phyloP scores from a whole-genome alignment of 441 rosid genomes.

The Corymbia citriodora region DNA sequence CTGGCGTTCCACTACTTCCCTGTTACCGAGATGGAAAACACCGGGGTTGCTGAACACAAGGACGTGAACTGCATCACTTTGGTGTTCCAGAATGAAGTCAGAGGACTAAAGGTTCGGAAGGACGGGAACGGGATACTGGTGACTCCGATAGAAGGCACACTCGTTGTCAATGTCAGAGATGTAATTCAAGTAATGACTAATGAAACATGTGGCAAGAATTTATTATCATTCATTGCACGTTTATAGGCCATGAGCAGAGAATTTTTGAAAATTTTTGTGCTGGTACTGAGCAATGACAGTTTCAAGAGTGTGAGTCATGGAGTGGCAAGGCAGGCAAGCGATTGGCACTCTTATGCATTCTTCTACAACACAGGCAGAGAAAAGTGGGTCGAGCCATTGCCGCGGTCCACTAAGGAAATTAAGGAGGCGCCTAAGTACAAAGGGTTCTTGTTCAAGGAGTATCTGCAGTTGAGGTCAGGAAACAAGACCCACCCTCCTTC shows the following conservation, averaged over 20 bases:
- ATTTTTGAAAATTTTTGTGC: neutral
- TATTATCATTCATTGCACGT: neutral
- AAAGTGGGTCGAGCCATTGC: slow-evolving; percentile 45
- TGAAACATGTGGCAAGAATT: neutral
- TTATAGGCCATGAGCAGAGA: neutral
- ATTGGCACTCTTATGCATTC: slow-evolving; percentile 37
- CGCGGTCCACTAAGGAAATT: slow-evolving; percentile 25
- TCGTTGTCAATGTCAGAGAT: slow-evolving; percentile 38
- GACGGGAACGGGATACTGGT: slow-evolving; percentile 39
- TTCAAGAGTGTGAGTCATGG: slow-evolving; percentile 45
- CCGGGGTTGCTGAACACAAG: slow-evolving; percentile 33
- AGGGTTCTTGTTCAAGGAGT: slow-evolving; percentile 31
- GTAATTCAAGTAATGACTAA: slow-evolving; percentile 32
- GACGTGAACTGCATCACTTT: slow-evolving; percentile 38
- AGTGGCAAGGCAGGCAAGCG: slow-evolving; percentile 32
- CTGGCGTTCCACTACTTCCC: slow-evolving; percentile 30
- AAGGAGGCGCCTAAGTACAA: slow-evolving; percentile 30
- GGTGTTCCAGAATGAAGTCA: slow-evolving; percentile 42
- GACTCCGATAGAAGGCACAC: slow-evolving; percentile 11
- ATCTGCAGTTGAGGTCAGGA: slow-evolving; percentile 25
- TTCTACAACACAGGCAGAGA: slow-evolving; percentile 36
- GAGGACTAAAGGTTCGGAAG: slow-evolving; percentile 39
- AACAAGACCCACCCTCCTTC: slow-evolving; percentile 41
- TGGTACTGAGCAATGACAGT: slow-evolving; percentile 47
- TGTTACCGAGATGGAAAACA: slow-evolving; percentile 24